These are phyloP conservation scores for Gnomoniopsis smithogilvyi DNA, from an alignment of 2,329 filamentous ascomycete species.

Conservation along the genomic window DNA sequence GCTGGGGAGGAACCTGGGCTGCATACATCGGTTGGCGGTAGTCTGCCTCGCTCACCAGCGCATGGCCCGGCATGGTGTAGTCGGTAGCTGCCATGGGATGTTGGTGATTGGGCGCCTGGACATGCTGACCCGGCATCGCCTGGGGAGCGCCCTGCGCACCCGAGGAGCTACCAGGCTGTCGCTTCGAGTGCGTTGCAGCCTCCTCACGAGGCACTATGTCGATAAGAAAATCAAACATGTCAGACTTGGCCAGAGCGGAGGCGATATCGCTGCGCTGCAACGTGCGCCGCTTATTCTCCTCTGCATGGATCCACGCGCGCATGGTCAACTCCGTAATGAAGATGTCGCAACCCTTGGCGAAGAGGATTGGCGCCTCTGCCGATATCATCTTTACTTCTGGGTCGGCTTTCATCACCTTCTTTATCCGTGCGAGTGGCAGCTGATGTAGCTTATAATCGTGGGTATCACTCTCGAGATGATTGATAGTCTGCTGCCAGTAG, in stretches of 20 bases:
- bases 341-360: slow-evolving; percentile 97
- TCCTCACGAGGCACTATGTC: slow-evolving; percentile 98
- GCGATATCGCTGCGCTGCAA: slow-evolving; percentile 96
- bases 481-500: slow-evolving; percentile 99
- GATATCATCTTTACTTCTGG: slow-evolving; percentile 99
- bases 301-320: slow-evolving; percentile 98
- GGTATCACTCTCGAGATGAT: slow-evolving; percentile 87
- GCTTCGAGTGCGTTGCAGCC: slow-evolving; percentile 79
- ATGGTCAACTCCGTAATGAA: slow-evolving; percentile 99
- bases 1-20: slow-evolving; percentile 71
- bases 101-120: slow-evolving; percentile 55
- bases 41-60: slow-evolving; percentile 67
- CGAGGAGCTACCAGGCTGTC: slow-evolving; percentile 52
- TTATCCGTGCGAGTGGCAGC: slow-evolving; percentile 93
- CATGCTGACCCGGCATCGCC: slow-evolving; percentile 50
- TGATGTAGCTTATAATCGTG: slow-evolving; percentile 99
- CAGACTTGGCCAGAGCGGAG: slow-evolving; percentile 90
- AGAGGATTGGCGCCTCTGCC: slow-evolving; percentile 94
- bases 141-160: slow-evolving; percentile 45
- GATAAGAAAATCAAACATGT: slow-evolving; percentile 99
- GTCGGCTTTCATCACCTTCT: slow-evolving; percentile 99
- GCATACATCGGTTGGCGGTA: slow-evolving; percentile 86
- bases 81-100: slow-evolving; percentile 59
- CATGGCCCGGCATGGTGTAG: slow-evolving; percentile 61
- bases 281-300: slow-evolving; percentile 96